A percentile compares a stretch with the other conserved stretches of the same genome.
These are phyloP conservation scores for Panicum virgatum DNA, from an alignment of 202 grass and related monocot species.

Conservation along the genomic window DNA sequence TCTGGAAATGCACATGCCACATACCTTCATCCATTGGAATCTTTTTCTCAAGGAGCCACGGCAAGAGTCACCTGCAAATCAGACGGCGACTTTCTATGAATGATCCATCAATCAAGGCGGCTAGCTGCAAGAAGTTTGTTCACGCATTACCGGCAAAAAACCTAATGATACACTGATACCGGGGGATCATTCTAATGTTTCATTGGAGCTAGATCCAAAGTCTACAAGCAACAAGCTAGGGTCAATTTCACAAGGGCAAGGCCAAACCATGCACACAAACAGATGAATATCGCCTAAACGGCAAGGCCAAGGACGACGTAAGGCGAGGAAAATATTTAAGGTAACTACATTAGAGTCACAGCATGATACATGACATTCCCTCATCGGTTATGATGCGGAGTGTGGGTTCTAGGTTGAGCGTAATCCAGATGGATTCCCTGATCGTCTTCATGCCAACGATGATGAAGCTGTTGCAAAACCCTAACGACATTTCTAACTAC, in stretches of 20 bases:
- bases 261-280: not conserved
- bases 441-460: slow-evolving; percentile 25
- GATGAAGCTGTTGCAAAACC: slow-evolving; percentile 39
- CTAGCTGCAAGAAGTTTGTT: not conserved
- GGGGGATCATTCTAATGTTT: not conserved
- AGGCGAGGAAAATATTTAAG: not conserved
- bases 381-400: slow-evolving; percentile 77
- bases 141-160: not conserved
- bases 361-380: slow-evolving; percentile 25
- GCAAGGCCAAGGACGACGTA: not conserved
- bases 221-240: not conserved
- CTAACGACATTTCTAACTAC: slow-evolving; percentile 48
- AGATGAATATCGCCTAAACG: not conserved
- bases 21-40: slow-evolving; percentile 30
- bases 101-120: not conserved
- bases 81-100: slow-evolving; percentile 36
- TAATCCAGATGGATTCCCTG: slow-evolving; percentile 82
- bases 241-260: not conserved
- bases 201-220: not conserved
- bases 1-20: slow-evolving; percentile 1
- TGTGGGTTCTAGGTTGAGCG: slow-evolving; percentile 61
- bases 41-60: slow-evolving; percentile 28
- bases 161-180: not conserved
- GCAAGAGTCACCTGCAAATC: slow-evolving; percentile 54
- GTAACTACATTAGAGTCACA: slow-evolving; percentile 18